Conservation (phyloP, 306 rosid species). For the Carpinus viminea region DNA sequence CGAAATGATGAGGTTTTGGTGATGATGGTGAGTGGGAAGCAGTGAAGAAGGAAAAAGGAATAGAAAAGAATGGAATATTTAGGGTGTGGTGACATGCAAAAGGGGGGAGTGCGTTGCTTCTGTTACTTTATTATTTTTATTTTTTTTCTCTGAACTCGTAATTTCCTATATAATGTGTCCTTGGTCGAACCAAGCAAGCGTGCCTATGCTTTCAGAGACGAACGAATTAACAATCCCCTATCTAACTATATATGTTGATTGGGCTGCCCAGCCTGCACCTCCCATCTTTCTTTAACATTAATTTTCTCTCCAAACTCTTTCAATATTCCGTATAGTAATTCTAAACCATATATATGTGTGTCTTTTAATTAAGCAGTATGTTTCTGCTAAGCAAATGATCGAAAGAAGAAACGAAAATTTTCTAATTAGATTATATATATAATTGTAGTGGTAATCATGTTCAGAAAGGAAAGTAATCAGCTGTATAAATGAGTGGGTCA, state of each 20-base stretch:
- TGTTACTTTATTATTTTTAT: conserved; percentile 5
- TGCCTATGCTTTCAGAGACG: conserved; percentile 39
- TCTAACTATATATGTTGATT: conserved; percentile 5
- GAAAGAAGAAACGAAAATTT: neutral
- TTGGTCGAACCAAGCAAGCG: conserved; percentile 58
- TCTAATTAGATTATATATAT: too few relatives aligned
- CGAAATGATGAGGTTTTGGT: conserved; percentile 57
- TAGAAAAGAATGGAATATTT: conserved; percentile 62
- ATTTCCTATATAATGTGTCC: conserved; percentile 38
- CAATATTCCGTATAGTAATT: neutral
- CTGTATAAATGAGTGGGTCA: too few relatives aligned
- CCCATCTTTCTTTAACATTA: neutral
- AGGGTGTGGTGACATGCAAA: conserved; percentile 67
- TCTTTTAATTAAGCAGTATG: neutral
- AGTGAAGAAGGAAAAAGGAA: conserved; percentile 29
- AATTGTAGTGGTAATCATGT: too few relatives aligned
- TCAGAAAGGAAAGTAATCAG: too few relatives aligned
- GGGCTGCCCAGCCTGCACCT: conserved; percentile 1
- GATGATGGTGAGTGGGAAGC: conserved; percentile 63
- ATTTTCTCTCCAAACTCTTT: neutral
- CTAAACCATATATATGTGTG: too few relatives aligned
- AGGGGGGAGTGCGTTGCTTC: conserved; percentile 26
- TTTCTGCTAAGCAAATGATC: neutral
- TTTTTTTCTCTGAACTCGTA: conserved; percentile 25
- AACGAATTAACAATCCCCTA: conserved; percentile 17